Percentiles rank a stretch among this genome's conserved stretches.
Evolutionary conservation across 2,329 filamentous ascomycete genomes (phyloP).

Genomic region (Clarireedia homoeocarpa): DNA sequence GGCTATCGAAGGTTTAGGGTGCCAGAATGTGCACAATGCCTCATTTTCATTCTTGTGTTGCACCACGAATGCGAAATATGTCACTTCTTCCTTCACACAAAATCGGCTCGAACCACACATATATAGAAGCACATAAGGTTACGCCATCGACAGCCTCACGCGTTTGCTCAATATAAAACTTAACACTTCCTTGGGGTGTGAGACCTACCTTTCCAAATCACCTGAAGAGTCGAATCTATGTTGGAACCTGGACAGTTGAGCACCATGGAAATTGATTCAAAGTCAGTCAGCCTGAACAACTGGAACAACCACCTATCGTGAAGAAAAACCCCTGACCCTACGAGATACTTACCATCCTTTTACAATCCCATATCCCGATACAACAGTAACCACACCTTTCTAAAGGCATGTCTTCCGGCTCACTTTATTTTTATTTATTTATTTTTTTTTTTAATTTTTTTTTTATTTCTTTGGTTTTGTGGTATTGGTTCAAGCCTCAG

Average conservation of each 20-base stretch:
- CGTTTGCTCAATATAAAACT: no score
- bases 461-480: not conserved
- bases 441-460: not conserved
- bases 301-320: constrained; percentile 1
- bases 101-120: no score
- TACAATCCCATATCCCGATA: constrained; percentile 9
- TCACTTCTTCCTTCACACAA: no score
- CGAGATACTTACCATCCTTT: not conserved
- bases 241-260: not conserved
- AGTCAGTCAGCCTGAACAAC: constrained; percentile 2
- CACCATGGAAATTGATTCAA: not conserved
- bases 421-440: not conserved
- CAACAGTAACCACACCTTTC: constrained; percentile 6
- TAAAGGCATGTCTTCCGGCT: not conserved
- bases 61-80: no score
- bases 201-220: not conserved
- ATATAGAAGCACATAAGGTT: no score
- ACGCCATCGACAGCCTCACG: no score
- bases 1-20: no score
- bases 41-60: no score
- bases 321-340: not conserved
- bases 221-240: not conserved
- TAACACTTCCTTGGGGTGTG: no score
- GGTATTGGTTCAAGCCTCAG: not conserved
- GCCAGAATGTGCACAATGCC: no score